A percentile compares a stretch with the other conserved stretches of the same genome.
Evolutionary conservation across 805 yeast genomes (phyloP).

Genomic region (Saccharomycopsis capsularis): DNA sequence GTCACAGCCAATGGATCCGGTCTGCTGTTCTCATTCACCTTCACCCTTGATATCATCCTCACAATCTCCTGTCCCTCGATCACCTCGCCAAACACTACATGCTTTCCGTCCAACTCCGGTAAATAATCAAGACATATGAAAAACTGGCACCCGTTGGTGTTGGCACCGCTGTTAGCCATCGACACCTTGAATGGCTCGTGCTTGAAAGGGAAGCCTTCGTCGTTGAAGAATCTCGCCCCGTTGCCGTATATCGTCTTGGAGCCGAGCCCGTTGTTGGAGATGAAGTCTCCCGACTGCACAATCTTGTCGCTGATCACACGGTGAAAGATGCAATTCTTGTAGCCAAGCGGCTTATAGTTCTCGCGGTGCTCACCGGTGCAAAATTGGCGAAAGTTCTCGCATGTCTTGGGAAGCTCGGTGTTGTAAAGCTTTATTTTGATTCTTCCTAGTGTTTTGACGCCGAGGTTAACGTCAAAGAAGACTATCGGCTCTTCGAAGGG

Average conservation of each 20-base stretch:
- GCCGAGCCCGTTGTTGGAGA: slow-evolving; percentile 41
- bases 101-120: slow-evolving; percentile 38
- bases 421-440: slow-evolving; percentile 39
- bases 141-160: slow-evolving; percentile 43
- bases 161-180: slow-evolving; percentile 39
- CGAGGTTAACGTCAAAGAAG: slow-evolving; percentile 34
- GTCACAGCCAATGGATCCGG: slow-evolving; percentile 26
- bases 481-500: slow-evolving; percentile 24
- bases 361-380: slow-evolving; percentile 43
- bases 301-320: slow-evolving; percentile 37
- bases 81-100: slow-evolving; percentile 44
- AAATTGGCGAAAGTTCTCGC: slow-evolving; percentile 46
- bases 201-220: slow-evolving; percentile 35
- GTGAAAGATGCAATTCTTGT: slow-evolving; percentile 34
- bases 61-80: slow-evolving; percentile 35
- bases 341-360: slow-evolving; percentile 37
- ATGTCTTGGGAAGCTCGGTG: slow-evolving; percentile 36
- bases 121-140: slow-evolving; percentile 33
- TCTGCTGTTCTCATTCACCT: slow-evolving; percentile 27
- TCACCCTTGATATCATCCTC: slow-evolving; percentile 26
- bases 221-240: slow-evolving; percentile 32
- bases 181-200: slow-evolving; percentile 30
- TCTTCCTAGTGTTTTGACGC: slow-evolving; percentile 33
- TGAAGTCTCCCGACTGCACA: slow-evolving; percentile 44
- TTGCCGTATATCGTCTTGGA: slow-evolving; percentile 33